Conservation (phyloP, 75 land plant genomes). For the Sequoia sempervirens region DNA sequence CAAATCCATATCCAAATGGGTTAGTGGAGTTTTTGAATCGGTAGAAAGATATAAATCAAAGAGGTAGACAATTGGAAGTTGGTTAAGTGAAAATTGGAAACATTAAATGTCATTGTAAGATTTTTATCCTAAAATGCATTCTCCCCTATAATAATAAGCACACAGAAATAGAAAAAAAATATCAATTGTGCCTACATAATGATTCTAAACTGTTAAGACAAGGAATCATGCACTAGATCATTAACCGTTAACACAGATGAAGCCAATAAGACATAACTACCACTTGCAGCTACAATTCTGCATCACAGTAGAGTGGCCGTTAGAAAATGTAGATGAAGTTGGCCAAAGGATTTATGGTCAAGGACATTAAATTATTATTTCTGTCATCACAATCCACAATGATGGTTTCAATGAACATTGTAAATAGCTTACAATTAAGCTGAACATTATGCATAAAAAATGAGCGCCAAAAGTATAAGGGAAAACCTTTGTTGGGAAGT, state of each 20-base stretch:
- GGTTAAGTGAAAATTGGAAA: background rate
- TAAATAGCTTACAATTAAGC: background rate
- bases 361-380: background rate
- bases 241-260: background rate
- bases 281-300: background rate
- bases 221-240: background rate
- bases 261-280: background rate
- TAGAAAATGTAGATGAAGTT: background rate
- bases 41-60: background rate
- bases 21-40: background rate
- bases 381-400: background rate
- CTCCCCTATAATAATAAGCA: background rate
- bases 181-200: background rate
- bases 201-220: background rate
- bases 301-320: background rate
- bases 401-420: background rate
- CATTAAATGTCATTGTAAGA: background rate
- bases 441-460: background rate
- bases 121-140: background rate
- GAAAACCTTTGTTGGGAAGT: constrained; percentile 65
- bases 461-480: background rate
- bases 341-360: background rate
- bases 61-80: background rate
- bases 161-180: background rate
- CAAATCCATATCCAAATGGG: background rate